These are phyloP conservation scores for Parastagonospora avenae DNA, from an alignment of 2,329 filamentous ascomycete species.

Conservation along the genomic window DNA sequence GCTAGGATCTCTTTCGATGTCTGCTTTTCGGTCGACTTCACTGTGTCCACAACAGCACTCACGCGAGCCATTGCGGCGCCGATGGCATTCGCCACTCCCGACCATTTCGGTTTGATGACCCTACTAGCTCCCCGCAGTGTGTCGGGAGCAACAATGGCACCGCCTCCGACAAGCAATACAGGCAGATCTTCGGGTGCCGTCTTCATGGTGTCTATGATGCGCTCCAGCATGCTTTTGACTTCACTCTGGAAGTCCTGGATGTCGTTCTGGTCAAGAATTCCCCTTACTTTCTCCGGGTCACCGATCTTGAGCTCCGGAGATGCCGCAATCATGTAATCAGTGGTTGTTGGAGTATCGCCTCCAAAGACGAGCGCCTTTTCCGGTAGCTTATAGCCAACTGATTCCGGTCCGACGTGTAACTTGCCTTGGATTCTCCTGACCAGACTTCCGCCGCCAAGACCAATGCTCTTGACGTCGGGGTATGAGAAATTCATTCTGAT, in stretches of 20 bases:
- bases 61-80: conserved; percentile 67
- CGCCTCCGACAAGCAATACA: conserved; percentile 68
- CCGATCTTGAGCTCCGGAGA: conserved; percentile 50
- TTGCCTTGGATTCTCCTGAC: conserved; percentile 50
- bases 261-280: conserved; percentile 41
- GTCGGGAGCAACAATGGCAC: conserved; percentile 63
- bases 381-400: conserved; percentile 63
- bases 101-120: conserved; percentile 62
- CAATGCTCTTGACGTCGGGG: conserved; percentile 64
- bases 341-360: conserved; percentile 62
- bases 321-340: conserved; percentile 57
- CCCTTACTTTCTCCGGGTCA: conserved; percentile 44
- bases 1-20: conserved; percentile 40
- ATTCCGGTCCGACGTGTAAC: conserved; percentile 63
- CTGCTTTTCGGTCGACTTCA: conserved; percentile 46
- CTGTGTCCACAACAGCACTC: conserved; percentile 52
- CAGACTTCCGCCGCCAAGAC: conserved; percentile 64
- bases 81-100: conserved; percentile 68
- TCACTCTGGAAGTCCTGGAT: conserved; percentile 47
- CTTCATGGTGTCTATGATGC: conserved; percentile 66
- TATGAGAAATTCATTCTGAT: conserved; percentile 64
- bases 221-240: conserved; percentile 60
- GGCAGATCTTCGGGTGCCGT: conserved; percentile 64
- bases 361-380: conserved; percentile 63
- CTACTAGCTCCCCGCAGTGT: conserved; percentile 61